phyloP scores from a whole-genome alignment of 805 yeast genomes.

The Cyberlindnera mycetangii region DNA sequence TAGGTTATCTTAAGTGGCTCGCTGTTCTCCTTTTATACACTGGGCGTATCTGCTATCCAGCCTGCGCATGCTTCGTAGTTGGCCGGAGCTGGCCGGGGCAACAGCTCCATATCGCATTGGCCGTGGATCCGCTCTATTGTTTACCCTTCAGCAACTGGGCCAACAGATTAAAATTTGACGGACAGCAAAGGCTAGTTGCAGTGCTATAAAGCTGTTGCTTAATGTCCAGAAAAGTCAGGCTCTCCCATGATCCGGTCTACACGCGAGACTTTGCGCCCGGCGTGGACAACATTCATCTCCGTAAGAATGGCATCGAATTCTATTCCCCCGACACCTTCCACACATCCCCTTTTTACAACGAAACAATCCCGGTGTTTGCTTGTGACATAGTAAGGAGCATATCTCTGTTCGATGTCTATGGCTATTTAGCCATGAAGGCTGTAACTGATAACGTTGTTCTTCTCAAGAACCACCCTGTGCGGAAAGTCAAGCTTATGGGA shows the following conservation, averaged over 20 bases:
- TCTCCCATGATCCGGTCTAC: slow-evolving; percentile 1
- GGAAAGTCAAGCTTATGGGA: slow-evolving; percentile 35
- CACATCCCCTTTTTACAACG: slow-evolving; percentile 29
- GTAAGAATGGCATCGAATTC: slow-evolving; percentile 27
- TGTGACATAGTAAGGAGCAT: slow-evolving; percentile 28
- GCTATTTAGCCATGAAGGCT: slow-evolving; percentile 22
- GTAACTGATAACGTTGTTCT: slow-evolving; percentile 27
- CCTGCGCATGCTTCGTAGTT: slow-evolving; percentile 11
- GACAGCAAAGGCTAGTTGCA: not conserved
- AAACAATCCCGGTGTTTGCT: slow-evolving; percentile 31
- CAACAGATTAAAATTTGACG: no score
- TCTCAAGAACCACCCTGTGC: slow-evolving; percentile 43
- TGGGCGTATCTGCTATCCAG: not conserved
- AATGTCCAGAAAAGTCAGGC: slow-evolving; percentile 6
- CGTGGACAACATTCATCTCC: slow-evolving; percentile 26
- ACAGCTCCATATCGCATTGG: not conserved
- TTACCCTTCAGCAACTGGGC: no score
- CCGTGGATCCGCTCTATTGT: not conserved
- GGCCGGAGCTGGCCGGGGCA: slow-evolving; percentile 12
- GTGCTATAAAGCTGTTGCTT: not conserved
- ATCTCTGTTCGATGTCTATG: slow-evolving; percentile 27
- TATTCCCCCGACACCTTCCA: slow-evolving; percentile 37
- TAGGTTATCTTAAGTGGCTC: not conserved
- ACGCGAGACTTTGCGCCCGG: slow-evolving; percentile 28
- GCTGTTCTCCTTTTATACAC: not conserved